phyloP scores from a whole-genome alignment of 768 basidiomycete genomes.

The Trametes cubensis region DNA sequence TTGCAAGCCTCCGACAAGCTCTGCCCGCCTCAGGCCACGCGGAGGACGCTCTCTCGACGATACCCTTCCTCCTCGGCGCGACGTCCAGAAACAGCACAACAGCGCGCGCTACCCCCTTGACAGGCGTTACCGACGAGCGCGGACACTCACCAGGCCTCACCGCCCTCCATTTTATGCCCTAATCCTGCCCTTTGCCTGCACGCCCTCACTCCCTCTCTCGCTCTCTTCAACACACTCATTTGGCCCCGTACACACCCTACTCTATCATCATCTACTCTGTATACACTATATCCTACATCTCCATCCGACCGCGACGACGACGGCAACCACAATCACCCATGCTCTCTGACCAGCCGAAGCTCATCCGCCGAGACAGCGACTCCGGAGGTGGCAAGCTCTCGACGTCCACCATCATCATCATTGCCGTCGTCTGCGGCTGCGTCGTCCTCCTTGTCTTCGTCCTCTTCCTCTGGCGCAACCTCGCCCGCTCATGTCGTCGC shows the following conservation, averaged over 20 bases:
- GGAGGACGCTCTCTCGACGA: neutral
- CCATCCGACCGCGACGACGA: neutral
- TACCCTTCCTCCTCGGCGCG: neutral
- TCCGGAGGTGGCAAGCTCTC: slow-evolving; percentile 28
- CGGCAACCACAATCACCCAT: slow-evolving; percentile 8
- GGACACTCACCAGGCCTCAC: neutral
- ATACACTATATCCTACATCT: too few species aligned
- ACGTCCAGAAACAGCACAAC: too few species aligned
- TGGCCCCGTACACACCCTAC: slow-evolving; percentile 15
- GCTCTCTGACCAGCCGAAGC: slow-evolving; percentile 15
- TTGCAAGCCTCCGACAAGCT: neutral
- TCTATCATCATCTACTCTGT: neutral
- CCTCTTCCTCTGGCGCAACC: slow-evolving; percentile 41
- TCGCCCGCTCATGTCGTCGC: slow-evolving; percentile 39
- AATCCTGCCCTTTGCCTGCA: neutral
- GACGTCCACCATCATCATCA: slow-evolving; percentile 46
- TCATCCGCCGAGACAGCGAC: slow-evolving; percentile 12
- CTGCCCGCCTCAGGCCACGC: neutral
- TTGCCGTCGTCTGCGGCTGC: slow-evolving; percentile 49
- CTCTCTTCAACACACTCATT: slow-evolving; percentile 1
- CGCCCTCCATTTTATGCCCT: slow-evolving; percentile 7
- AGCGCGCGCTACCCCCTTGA: too few species aligned
- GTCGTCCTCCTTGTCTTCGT: slow-evolving; percentile 45
- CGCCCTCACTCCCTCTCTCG: neutral
- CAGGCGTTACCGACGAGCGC: slow-evolving; percentile 10